phyloP scores from a whole-genome alignment of 1,284 basidiomycete genomes.

The Cutaneotrichosporon daszewskae region DNA sequence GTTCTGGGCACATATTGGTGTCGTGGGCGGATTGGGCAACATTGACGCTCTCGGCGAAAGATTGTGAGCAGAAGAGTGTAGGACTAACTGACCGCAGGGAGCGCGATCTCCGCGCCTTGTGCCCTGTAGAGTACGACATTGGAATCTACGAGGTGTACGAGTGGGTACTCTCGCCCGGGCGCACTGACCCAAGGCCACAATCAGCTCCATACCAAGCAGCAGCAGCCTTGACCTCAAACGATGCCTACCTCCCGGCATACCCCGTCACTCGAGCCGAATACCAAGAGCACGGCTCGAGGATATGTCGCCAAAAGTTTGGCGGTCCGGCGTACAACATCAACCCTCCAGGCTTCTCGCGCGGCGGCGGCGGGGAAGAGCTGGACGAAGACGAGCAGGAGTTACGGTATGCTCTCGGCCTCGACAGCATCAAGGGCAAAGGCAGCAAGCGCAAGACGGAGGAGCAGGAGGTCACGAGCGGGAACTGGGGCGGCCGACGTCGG shows the following conservation, averaged over 20 bases:
- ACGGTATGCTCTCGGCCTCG: constrained; percentile 37
- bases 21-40: constrained; percentile 76
- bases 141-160: constrained; percentile 63
- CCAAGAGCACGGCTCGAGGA: constrained; percentile 67
- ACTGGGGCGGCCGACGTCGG: constrained; percentile 40
- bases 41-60: constrained; percentile 68
- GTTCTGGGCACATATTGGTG: constrained; percentile 88
- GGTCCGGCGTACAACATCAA: constrained; percentile 37
- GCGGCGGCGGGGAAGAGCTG: constrained; percentile 12
- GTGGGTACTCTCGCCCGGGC: constrained; percentile 53
- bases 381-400: constrained; percentile 42
- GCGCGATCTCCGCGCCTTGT: constrained; percentile 65
- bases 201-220: constrained; percentile 67
- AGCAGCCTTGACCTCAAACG: constrained; percentile 55
- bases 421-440: constrained; percentile 26
- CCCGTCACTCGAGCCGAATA: constrained; percentile 73
- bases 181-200: constrained; percentile 55
- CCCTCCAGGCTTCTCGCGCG: constrained; percentile 32
- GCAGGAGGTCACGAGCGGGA: constrained; percentile 42
- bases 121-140: constrained; percentile 69
- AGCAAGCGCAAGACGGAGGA: constrained; percentile 27
- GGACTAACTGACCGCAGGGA: constrained; percentile 37
- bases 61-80: constrained; percentile 51
- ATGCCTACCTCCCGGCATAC: constrained; percentile 53
- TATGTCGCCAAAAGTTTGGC: constrained; percentile 53